Conservation (phyloP, 1,139 yeast genomes). For the Yamadazyma dendronema region DNA sequence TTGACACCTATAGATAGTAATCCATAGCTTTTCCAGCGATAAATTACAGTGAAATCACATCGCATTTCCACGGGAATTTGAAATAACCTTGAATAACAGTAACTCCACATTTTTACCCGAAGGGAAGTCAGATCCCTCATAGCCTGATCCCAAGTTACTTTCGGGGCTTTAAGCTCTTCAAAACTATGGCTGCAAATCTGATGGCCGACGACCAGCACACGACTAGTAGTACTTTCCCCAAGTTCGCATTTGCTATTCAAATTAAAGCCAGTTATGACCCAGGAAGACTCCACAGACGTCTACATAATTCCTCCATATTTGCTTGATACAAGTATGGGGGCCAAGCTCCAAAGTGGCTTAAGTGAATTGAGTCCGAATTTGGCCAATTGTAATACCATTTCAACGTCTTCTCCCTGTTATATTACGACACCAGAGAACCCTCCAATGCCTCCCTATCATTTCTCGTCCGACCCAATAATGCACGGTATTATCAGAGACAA, state of each 20-base stretch:
- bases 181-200: not conserved
- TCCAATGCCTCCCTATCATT: constrained; percentile 15
- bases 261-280: too few species aligned
- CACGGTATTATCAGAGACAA: constrained; percentile 36
- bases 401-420: constrained; percentile 1
- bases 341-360: constrained; percentile 28
- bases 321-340: constrained; percentile 38
- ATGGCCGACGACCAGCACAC: not conserved
- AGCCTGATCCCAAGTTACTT: too few species aligned
- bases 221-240: not conserved
- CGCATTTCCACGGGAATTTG: too few species aligned
- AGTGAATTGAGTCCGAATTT: constrained; percentile 23
- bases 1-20: too few species aligned
- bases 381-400: constrained; percentile 22
- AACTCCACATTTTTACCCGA: not conserved
- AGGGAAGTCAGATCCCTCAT: too few species aligned
- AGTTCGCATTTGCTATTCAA: constrained; percentile 4
- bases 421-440: constrained; percentile 2
- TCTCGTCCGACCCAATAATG: constrained; percentile 31
- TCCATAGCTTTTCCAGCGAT: too few species aligned
- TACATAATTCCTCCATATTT: constrained; percentile 47
- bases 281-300: constrained; percentile 5
- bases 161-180: not conserved
- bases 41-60: too few species aligned
- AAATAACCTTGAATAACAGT: too few species aligned